Conservation (phyloP, 371 early-diverging fungal genomes). For the Mycotypha africana region DNA sequence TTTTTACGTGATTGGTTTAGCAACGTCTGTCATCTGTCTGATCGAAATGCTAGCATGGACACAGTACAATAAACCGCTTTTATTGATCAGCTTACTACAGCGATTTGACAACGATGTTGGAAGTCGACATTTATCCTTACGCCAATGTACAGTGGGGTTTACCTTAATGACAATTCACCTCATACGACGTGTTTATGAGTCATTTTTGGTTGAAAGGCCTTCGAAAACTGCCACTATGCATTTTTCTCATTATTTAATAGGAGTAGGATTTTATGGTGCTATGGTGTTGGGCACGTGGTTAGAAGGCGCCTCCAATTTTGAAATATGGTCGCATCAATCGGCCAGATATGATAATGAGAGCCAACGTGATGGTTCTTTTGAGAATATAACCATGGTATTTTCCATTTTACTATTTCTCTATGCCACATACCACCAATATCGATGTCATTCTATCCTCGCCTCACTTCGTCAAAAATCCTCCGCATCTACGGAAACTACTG, state of each 20-base stretch:
- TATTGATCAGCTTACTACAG: not conserved
- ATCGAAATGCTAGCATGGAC: constrained; percentile 13
- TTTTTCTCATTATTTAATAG: constrained; percentile 59
- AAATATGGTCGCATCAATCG: too few species aligned
- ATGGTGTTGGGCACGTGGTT: constrained; percentile 46
- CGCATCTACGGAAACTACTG: too few species aligned
- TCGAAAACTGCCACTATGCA: constrained; percentile 58
- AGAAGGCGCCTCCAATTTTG: constrained; percentile 31
- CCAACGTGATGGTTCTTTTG: not conserved
- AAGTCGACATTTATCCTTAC: constrained; percentile 11
- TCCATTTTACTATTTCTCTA: constrained; percentile 31
- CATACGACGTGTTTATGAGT: constrained; percentile 60
- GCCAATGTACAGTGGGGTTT: constrained; percentile 35
- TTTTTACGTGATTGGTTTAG: constrained; percentile 57
- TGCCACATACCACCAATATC: constrained; percentile 61
- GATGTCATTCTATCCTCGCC: constrained; percentile 62
- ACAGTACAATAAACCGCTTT: not conserved
- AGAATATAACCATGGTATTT: not conserved
- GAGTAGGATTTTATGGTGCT: constrained; percentile 63
- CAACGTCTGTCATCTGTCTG: constrained; percentile 16
- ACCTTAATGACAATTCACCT: constrained; percentile 49
- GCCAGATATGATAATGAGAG: too few species aligned
- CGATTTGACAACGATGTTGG: not conserved
- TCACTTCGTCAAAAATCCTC: constrained; percentile 34
- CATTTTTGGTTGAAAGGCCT: constrained; percentile 52